Conservation (phyloP, 306 rosid genomes). For the Prunus armeniaca region DNA sequence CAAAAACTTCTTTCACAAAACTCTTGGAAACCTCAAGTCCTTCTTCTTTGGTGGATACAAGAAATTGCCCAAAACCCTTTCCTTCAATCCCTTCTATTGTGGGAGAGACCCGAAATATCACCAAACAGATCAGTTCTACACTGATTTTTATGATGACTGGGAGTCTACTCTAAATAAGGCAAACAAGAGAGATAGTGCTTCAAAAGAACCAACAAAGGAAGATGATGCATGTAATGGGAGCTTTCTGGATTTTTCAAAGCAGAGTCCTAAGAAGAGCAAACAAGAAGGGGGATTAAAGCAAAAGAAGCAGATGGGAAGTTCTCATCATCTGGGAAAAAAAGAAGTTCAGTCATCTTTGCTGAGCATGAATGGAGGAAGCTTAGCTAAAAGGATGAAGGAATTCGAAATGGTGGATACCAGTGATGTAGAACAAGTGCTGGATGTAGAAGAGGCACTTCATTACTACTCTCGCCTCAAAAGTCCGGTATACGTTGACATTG, state of each 20-base stretch:
- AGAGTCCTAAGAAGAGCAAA: conserved; percentile 34
- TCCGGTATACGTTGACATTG: conserved; percentile 72
- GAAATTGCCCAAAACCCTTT: conserved; percentile 61
- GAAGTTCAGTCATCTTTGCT: conserved; percentile 28
- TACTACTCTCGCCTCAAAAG: conserved; percentile 88
- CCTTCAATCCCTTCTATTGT: conserved; percentile 50
- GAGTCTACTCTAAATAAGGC: conserved; percentile 47
- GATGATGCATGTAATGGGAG: conserved; percentile 31
- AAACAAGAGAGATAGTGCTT: conserved; percentile 25
- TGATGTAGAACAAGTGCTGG: conserved; percentile 78
- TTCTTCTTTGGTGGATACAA: conserved; percentile 58
- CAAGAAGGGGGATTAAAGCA: conserved; percentile 34
- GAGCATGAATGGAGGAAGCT: conserved; percentile 27
- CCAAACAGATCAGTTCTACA: conserved; percentile 50
- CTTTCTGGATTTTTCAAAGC: conserved; percentile 25
- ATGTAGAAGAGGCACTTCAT: conserved; percentile 90
- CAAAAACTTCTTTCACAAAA: conserved; percentile 42
- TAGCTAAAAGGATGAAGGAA: conserved; percentile 76
- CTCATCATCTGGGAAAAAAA: conserved; percentile 30
- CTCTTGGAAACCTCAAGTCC: conserved; percentile 46
- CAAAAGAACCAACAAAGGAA: conserved; percentile 38
- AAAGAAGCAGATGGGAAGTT: conserved; percentile 38
- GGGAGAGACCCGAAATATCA: conserved; percentile 33
- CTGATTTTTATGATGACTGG: conserved; percentile 65
- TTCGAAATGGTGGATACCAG: conserved; percentile 67